Evolutionary conservation across 306 rosid genomes (phyloP).

Genomic region (Delonix regia): DNA sequence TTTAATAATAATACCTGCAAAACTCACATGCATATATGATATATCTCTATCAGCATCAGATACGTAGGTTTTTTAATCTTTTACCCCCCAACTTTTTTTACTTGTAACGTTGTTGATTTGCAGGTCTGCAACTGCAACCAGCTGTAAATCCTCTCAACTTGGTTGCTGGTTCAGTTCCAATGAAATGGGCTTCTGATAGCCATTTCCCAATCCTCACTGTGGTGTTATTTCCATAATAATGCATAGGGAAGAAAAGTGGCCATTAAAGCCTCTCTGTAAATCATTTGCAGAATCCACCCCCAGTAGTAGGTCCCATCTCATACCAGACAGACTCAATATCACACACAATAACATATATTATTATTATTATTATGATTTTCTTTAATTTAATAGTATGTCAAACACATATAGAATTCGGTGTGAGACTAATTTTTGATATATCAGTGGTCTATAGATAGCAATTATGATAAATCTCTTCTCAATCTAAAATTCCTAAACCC

Average conservation of each 20-base stretch:
- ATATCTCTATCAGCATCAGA: slow-evolving; percentile 15
- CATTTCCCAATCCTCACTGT: background rate
- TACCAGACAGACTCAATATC: too few relatives aligned
- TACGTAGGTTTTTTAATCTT: background rate
- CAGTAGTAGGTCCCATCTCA: too few relatives aligned
- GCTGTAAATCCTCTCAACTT: background rate
- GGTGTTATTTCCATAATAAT: background rate
- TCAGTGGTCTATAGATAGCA: background rate
- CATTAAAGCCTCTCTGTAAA: background rate
- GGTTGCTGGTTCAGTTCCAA: slow-evolving; percentile 12
- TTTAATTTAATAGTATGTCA: too few relatives aligned
- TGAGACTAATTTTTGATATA: too few relatives aligned
- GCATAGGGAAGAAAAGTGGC: background rate
- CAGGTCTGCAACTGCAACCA: slow-evolving; percentile 8
- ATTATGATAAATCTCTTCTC: slow-evolving; percentile 2
- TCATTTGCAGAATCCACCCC: background rate
- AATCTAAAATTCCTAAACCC: slow-evolving; percentile 30
- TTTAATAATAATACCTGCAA: slow-evolving; percentile 15
- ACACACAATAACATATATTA: too few relatives aligned
- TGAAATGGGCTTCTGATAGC: slow-evolving; percentile 10
- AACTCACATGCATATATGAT: slow-evolving; percentile 24
- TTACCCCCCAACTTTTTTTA: background rate
- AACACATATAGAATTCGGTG: too few relatives aligned
- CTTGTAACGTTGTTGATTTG: background rate
- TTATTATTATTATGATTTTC: too few relatives aligned